Evolutionary conservation across 1,284 basidiomycete genomes (phyloP), one percentile per base, ranked within the genome.

Genomic region (Ceratobasidium sp.): DNA sequence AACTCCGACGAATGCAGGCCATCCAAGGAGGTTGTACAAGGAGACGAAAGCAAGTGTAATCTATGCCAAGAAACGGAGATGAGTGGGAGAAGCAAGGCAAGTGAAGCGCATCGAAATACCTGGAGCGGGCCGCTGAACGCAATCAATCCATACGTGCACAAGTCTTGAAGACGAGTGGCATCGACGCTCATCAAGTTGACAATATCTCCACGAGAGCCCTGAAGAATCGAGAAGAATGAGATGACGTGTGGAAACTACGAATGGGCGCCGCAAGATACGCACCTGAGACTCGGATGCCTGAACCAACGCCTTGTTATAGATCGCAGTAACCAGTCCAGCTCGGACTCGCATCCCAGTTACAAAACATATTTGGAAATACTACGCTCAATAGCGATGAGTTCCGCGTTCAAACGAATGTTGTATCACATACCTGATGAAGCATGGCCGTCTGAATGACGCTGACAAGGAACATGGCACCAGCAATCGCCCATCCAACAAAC

Each of bases 181-280:
- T 94, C 89, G 39, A 97, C 93, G 12, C 89, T 91, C 92, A 97
- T 96, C 30, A 97, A 81, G 79, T 98, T 98, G 76, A 97, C 94
- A 61, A 97, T 95, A 78, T 98, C 95, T 3, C 96, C 96, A 0
- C 93, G 90, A 0, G 92, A 87, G 43, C 92, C 88, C 10, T 32
- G 82, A 23, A 8, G 9, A 28, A 23, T 48, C 32, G 32, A 46
- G 18, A 6, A 4, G 3, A 28, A 41, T 10, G n/a, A 23, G 5
- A 30, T 5, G 57, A 23, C 10, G 8, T 55, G 23, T 18, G 16
- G 23, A 62, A 45, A 36, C 3, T 16, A 34, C 30, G 36, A 34
- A 28, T 23, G 5, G 59, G n/a, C 81, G 74, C 71, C 80, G 78
- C 36, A 82, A 61, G 28, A 39, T 28, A 14, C 46, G 12, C 32